Evolutionary conservation across 305 asterid genomes (phyloP).

Genomic region (Fraxinus ornus): DNA sequence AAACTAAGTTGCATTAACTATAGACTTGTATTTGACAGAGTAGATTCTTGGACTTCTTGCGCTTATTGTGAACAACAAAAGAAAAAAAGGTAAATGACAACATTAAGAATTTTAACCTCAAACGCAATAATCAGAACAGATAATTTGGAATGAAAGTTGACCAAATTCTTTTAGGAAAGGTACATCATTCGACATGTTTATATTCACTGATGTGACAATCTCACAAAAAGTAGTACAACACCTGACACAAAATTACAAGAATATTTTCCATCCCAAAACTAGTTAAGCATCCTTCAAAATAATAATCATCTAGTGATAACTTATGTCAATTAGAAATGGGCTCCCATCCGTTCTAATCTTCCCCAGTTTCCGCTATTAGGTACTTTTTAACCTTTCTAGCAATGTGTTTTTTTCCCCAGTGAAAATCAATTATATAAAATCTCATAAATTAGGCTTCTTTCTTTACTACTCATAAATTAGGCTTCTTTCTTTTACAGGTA

Average conservation of each 20-base stretch:
- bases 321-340: not conserved
- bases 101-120: not conserved
- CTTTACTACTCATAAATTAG: not conserved
- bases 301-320: not conserved
- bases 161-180: not conserved
- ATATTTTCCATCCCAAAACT: not conserved
- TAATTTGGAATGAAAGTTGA: constrained; percentile 2
- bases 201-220: constrained; percentile 3
- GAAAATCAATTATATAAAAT: not conserved
- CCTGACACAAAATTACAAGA: not conserved
- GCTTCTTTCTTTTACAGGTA: not conserved
- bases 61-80: constrained; percentile 1
- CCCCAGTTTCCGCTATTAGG: constrained; percentile 5
- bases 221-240: not conserved
- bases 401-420: not conserved
- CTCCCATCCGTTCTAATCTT: not conserved
- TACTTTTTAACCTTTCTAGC: not conserved
- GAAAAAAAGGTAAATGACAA: constrained; percentile 6
- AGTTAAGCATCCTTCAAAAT: not conserved
- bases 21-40: not conserved
- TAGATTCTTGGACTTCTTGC: not conserved
- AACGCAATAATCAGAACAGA: not conserved
- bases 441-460: too few species aligned
- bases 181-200: not conserved
- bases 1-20: not conserved